phyloP scores from a whole-genome alignment of 139 green algal species.

The Chlorella sp. region DNA sequence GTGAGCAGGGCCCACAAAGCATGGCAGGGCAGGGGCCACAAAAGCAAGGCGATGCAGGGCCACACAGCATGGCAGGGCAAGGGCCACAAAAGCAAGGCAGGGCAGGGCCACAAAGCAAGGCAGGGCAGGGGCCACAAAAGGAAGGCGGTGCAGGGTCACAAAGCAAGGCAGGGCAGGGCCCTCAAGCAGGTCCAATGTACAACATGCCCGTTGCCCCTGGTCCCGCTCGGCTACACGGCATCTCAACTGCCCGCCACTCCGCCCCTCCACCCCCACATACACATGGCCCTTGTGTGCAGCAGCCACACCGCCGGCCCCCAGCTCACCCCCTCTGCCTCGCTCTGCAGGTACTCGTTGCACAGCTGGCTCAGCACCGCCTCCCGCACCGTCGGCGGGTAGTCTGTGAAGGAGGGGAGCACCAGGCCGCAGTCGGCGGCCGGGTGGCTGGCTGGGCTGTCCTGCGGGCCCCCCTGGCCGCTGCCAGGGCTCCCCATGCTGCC shows the following conservation, averaged over 20 bases:
- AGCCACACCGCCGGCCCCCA: neutral
- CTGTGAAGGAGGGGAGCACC: slow-evolving; percentile 12
- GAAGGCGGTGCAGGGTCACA: too few species aligned
- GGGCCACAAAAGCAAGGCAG: too few species aligned
- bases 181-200: too few species aligned
- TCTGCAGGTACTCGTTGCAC: slow-evolving; percentile 3
- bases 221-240: too few species aligned
- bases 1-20: too few species aligned
- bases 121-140: too few species aligned
- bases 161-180: too few species aligned
- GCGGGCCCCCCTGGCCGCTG: neutral
- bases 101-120: too few species aligned
- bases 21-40: too few species aligned
- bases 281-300: neutral
- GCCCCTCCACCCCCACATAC: neutral
- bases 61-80: too few species aligned
- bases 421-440: slow-evolving; percentile 1
- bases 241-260: neutral
- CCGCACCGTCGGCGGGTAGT: slow-evolving; percentile 13
- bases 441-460: neutral
- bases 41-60: too few species aligned
- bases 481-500: neutral
- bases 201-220: too few species aligned
- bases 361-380: slow-evolving; percentile 31
- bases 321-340: slow-evolving; percentile 24